Evolutionary conservation across 148 eudicot species (phyloP).

Genomic region (Fagopyrum esculentum): DNA sequence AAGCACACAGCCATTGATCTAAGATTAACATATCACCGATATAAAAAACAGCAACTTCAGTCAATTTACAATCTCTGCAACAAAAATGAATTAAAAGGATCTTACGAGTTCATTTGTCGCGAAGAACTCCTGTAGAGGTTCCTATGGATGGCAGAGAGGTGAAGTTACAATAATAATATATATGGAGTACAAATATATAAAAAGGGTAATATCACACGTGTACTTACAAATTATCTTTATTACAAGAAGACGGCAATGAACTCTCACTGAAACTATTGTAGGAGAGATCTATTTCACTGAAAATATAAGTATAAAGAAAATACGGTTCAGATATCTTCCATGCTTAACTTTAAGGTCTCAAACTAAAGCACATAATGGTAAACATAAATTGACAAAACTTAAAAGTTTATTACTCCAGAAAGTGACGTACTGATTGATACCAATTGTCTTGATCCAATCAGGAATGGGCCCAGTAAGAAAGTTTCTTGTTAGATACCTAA

Average conservation of each 20-base stretch:
- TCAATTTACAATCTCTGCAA: not conserved
- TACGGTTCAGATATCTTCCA: too few relatives aligned
- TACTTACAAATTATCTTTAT: slow-evolving; percentile 33
- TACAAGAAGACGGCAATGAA: slow-evolving; percentile 28
- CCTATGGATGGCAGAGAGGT: slow-evolving; percentile 21
- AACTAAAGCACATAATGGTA: not conserved
- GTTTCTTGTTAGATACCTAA: slow-evolving; percentile 51
- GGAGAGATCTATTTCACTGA: slow-evolving; percentile 53
- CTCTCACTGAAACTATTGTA: slow-evolving; percentile 40
- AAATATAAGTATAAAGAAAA: not conserved
- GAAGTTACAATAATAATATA: not conserved
- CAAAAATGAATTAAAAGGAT: not conserved
- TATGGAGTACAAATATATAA: not conserved
- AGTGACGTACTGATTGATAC: not conserved
- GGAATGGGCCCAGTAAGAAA: slow-evolving; percentile 40
- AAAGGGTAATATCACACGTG: not conserved
- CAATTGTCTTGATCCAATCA: slow-evolving; percentile 29
- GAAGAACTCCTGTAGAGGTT: slow-evolving; percentile 44
- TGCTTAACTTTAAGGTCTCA: not conserved
- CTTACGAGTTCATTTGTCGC: not conserved
- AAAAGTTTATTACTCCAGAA: not conserved
- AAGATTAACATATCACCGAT: slow-evolving; percentile 10
- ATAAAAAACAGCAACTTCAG: not conserved
- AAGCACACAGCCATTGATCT: slow-evolving; percentile 37
- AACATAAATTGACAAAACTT: not conserved